Base-by-base conservation (phyloP, 208 protist species). In the Leishmania guyanensis region DNA sequence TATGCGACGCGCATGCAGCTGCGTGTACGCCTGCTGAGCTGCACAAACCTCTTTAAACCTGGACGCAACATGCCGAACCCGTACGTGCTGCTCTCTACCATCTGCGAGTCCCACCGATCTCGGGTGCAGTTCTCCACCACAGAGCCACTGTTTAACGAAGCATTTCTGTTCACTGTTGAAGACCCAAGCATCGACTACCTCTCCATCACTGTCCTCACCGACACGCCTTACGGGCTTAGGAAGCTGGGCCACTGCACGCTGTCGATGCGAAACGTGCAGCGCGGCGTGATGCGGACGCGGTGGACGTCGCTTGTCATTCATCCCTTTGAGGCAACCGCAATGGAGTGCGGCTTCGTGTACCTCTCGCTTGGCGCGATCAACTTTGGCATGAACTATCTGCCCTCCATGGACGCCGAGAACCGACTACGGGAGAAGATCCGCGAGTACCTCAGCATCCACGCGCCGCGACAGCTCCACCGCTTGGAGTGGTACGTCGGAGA, bases 401-500 rank as follows among this genome's bases (percentile, higher is more conserved):
- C 90, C n/a, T 92, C 92, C 78, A 72, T 86, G 22, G 89, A 93
- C 51, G 86, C 89, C 51, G 91, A 97, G 86, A 93, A 90, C 83
- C 87, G 92, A 1, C 84, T 97, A 68, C 83, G 92, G 6, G 88
- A 94, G 85, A 84, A 89, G 26, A 81, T 96, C 10, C 87, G 88
- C 16, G 88, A 88, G 62, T 87, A 90, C 80, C 85, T 97, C 43
- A 48, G 64, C n/a, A 53, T 16, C 10, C 73, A 85, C 58, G 78
- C 75, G 22, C 92, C 84, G 4, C 50, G 75, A 69, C 89, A 94
- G 77, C 88, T 97, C 65, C 92, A 97, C 84, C 85, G 88, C 26
- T 85, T 97, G 66, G 91, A 97, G 86, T 94, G 88, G 88, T 96
- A 89, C 79, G 89, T 96, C 17, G 94, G 90, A 39, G 89, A 92